phyloP scores from a whole-genome alignment of 2,329 filamentous ascomycete genomes.

The Aureobasidium sp. region DNA sequence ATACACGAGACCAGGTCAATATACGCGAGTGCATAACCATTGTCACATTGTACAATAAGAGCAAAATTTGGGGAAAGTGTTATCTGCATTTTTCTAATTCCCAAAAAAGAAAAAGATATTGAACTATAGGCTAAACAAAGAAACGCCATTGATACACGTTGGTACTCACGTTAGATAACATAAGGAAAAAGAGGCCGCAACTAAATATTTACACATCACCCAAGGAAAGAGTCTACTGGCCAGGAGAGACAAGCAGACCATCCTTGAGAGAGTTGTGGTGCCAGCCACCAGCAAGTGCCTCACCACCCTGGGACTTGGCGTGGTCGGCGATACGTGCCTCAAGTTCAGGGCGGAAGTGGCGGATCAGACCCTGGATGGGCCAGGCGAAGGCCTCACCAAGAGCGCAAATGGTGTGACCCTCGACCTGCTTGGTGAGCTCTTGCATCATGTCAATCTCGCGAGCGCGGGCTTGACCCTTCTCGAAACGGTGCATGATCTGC shows the following conservation, averaged over 20 bases:
- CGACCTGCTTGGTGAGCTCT: conserved; percentile 98
- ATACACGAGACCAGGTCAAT: too few relatives aligned
- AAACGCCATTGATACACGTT: conserved; percentile 13
- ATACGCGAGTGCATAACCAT: too few relatives aligned
- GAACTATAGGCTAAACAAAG: conserved; percentile 4
- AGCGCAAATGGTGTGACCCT: conserved; percentile 98
- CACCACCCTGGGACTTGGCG: conserved; percentile 63
- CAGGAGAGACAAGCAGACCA: conserved; percentile 80
- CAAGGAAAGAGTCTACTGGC: conserved; percentile 56
- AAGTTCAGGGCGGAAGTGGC: conserved; percentile 94
- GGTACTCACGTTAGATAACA: not conserved
- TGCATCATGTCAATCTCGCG: conserved; percentile 99
- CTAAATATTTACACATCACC: conserved; percentile 10
- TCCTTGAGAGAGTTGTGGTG: conserved; percentile 64
- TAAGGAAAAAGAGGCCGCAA: not conserved
- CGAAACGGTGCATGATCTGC: conserved; percentile 97
- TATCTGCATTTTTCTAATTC: not conserved
- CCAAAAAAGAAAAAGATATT: not conserved
- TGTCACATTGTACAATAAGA: not conserved
- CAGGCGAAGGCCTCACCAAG: conserved; percentile 96
- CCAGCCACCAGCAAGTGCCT: conserved; percentile 83
- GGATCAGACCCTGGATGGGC: conserved; percentile 96
- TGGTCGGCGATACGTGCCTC: conserved; percentile 85
- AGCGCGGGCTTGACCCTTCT: conserved; percentile 79
- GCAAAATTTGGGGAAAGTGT: not conserved